Evolutionary conservation across 345 rosid species (phyloP).

Genomic region (Bruguiera gymnorhiza): DNA sequence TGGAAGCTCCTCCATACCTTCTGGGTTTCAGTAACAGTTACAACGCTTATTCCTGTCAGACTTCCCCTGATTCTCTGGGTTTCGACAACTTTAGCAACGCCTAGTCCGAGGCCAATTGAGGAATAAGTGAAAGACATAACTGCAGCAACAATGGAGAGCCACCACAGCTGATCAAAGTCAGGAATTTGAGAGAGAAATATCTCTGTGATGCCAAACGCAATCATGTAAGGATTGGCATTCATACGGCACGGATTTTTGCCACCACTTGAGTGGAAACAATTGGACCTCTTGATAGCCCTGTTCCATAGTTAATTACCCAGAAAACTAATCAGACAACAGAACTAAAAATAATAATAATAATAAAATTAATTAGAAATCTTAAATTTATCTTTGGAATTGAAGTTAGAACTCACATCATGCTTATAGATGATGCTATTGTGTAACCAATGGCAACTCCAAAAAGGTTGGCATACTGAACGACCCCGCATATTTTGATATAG

Average conservation of each 20-base stretch:
- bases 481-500: constrained; percentile 55
- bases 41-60: constrained; percentile 60
- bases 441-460: constrained; percentile 39
- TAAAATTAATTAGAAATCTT: background rate
- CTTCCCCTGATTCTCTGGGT: constrained; percentile 52
- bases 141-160: constrained; percentile 83
- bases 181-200: constrained; percentile 66
- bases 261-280: constrained; percentile 44
- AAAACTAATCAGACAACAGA: background rate
- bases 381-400: background rate
- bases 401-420: constrained; percentile 46
- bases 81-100: constrained; percentile 61
- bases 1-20: constrained; percentile 78
- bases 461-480: constrained; percentile 49
- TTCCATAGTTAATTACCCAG: background rate
- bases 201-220: constrained; percentile 52
- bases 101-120: constrained; percentile 68
- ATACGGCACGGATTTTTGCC: constrained; percentile 37
- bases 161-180: constrained; percentile 70
- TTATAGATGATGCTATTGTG: constrained; percentile 66
- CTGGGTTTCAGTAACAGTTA: constrained; percentile 42
- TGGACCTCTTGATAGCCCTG: constrained; percentile 58
- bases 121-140: constrained; percentile 92
- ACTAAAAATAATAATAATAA: background rate
- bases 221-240: constrained; percentile 53